Evolutionary conservation across 129 eudicot species (phyloP).

Genomic region (Oenanthe sinensis): DNA sequence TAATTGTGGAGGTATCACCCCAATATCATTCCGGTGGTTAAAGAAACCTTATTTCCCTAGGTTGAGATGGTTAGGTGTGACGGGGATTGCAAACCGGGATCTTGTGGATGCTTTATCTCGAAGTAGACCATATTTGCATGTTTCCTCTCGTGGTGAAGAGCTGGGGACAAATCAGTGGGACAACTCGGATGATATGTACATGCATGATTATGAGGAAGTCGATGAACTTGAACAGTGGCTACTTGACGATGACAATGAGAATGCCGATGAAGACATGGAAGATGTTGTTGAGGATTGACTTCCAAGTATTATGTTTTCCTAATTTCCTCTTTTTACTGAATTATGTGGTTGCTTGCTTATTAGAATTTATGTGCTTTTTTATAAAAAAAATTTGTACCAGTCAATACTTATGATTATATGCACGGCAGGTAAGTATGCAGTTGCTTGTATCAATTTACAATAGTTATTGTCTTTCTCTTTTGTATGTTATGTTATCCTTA

Average conservation of each 20-base stretch:
- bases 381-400: not conserved
- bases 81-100: slow-evolving; percentile 58
- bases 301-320: not conserved
- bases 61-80: slow-evolving; percentile 93
- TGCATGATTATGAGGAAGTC: slow-evolving; percentile 75
- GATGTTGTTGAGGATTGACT: slow-evolving; percentile 25
- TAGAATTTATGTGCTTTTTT: not conserved
- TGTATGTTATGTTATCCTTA: not conserved
- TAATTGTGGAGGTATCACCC: slow-evolving; percentile 81
- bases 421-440: not conserved
- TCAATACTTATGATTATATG: not conserved
- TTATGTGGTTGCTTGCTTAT: not conserved
- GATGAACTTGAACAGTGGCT: slow-evolving; percentile 88
- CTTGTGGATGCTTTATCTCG: slow-evolving; percentile 52
- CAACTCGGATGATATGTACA: slow-evolving; percentile 49
- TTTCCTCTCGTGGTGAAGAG: slow-evolving; percentile 74
- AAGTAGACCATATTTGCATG: slow-evolving; percentile 63
- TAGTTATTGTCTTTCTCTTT: not conserved
- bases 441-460: not conserved
- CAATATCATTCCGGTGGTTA: slow-evolving; percentile 69
- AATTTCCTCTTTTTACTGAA: not conserved
- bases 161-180: slow-evolving; percentile 85
- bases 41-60: slow-evolving; percentile 91
- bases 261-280: slow-evolving; percentile 46
- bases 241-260: slow-evolving; percentile 41